phyloP scores from a whole-genome alignment of 768 basidiomycete genomes.

The Collybia mongolica region DNA sequence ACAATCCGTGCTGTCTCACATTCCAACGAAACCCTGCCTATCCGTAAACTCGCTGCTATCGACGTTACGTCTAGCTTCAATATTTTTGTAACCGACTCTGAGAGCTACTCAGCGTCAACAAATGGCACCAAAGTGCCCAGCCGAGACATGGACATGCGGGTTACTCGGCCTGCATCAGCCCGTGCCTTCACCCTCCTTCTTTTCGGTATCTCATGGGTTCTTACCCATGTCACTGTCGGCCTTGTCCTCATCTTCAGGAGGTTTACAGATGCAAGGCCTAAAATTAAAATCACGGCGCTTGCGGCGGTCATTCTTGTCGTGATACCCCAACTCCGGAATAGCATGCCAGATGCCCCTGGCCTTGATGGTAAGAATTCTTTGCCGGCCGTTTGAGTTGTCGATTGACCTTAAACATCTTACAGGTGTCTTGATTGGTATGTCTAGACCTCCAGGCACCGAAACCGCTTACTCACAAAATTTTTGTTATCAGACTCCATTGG shows the following conservation, averaged over 20 bases:
- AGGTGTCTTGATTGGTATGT: conserved; percentile 50
- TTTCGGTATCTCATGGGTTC: conserved; percentile 50
- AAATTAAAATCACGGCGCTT: conserved; percentile 37
- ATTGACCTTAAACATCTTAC: background rate
- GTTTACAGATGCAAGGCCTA: conserved; percentile 23
- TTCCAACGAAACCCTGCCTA: conserved; percentile 35
- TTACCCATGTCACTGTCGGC: conserved; percentile 50
- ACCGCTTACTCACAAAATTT: background rate
- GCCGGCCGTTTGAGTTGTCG: background rate
- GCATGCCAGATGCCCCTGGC: conserved; percentile 59
- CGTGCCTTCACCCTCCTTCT: conserved; percentile 43
- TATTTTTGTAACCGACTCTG: conserved; percentile 36
- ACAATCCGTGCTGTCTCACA: conserved; percentile 40
- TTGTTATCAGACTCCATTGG: conserved; percentile 49
- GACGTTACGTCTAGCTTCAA: conserved; percentile 46
- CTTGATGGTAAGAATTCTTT: conserved; percentile 33
- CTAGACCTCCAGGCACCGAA: background rate
- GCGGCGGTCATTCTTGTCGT: conserved; percentile 40
- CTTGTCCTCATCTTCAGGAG: conserved; percentile 42
- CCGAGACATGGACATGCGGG: conserved; percentile 44
- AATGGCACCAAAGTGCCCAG: conserved; percentile 25
- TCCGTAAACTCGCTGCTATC: conserved; percentile 42
- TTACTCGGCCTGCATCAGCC: conserved; percentile 43
- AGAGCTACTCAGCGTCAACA: conserved; percentile 28
- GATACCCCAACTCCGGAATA: conserved; percentile 49